phyloP scores from a whole-genome alignment of 345 rosid species.

The Salix viminalis region DNA sequence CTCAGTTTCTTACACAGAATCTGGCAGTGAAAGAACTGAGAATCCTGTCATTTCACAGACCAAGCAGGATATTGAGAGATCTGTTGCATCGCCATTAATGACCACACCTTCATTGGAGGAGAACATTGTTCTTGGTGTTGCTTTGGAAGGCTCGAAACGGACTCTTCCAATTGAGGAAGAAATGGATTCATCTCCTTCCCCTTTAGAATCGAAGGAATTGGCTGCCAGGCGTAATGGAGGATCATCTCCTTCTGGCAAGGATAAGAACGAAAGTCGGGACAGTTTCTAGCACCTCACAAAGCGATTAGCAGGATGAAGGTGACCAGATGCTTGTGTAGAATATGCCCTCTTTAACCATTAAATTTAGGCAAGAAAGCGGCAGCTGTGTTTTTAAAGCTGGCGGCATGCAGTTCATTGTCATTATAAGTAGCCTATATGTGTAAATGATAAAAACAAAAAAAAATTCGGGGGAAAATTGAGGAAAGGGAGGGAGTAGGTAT shows the following conservation, averaged over 20 bases:
- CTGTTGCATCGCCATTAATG: constrained; percentile 27
- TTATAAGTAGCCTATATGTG: constrained; percentile 1
- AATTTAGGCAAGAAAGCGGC: constrained; percentile 24
- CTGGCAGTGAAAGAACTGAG: constrained; percentile 19
- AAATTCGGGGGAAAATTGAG: background rate
- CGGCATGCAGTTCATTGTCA: constrained; percentile 9
- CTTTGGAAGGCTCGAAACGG: constrained; percentile 81
- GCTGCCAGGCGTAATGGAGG: constrained; percentile 38
- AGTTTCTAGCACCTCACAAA: constrained; percentile 23
- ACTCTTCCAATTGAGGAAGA: constrained; percentile 87
- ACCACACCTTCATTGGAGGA: constrained; percentile 57
- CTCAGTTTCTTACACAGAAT: constrained; percentile 17
- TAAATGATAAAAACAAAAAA: constrained; percentile 16
- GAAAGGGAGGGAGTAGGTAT: too few relatives aligned
- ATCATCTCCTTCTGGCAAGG: constrained; percentile 27
- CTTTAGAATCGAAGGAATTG: constrained; percentile 52
- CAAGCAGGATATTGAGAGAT: constrained; percentile 38
- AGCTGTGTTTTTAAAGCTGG: constrained; percentile 54
- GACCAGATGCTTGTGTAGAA: background rate
- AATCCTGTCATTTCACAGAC: constrained; percentile 23
- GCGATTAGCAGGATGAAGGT: background rate
- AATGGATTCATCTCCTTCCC: constrained; percentile 19
- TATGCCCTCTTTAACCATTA: background rate
- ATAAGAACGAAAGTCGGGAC: constrained; percentile 41
- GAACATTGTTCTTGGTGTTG: constrained; percentile 84